phyloP scores from a whole-genome alignment of 768 basidiomycete species.

The Piloderma croceum region DNA sequence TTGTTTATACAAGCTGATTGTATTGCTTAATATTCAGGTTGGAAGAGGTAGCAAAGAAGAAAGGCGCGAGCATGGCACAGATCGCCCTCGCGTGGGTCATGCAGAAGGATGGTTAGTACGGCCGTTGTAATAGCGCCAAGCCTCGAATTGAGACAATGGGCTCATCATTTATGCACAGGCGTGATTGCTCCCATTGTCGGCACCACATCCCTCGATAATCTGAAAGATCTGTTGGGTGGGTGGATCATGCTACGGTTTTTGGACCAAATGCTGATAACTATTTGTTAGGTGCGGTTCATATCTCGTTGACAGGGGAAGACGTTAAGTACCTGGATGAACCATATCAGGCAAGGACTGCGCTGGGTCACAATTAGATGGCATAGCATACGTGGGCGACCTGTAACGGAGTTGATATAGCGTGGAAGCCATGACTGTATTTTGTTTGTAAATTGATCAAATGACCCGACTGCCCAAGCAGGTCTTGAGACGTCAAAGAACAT shows the following conservation, averaged over 20 bases:
- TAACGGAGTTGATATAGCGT: no score
- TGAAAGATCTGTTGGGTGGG: constrained; percentile 37
- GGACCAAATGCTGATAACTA: background rate
- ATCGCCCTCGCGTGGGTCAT: constrained; percentile 21
- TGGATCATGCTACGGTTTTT: background rate
- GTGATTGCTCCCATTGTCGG: constrained; percentile 43
- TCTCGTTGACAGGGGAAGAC: constrained; percentile 45
- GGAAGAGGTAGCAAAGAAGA: constrained; percentile 19
- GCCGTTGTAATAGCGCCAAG: no score
- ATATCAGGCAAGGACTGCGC: constrained; percentile 36
- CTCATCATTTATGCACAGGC: constrained; percentile 8
- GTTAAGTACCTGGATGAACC: constrained; percentile 39
- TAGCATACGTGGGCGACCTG: no score
- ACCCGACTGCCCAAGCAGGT: no score
- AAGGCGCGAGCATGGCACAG: constrained; percentile 19
- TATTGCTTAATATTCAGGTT: constrained; percentile 13
- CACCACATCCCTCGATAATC: constrained; percentile 33
- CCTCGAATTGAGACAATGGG: no score
- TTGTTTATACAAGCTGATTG: background rate
- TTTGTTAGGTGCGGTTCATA: constrained; percentile 28
- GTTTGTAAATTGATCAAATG: no score
- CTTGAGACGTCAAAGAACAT: no score
- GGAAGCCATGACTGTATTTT: no score
- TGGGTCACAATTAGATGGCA: constrained; percentile 28
- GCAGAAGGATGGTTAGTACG: background rate